phyloP scores from a whole-genome alignment of 2,329 filamentous ascomycete species.

The Leptographium procerum region DNA sequence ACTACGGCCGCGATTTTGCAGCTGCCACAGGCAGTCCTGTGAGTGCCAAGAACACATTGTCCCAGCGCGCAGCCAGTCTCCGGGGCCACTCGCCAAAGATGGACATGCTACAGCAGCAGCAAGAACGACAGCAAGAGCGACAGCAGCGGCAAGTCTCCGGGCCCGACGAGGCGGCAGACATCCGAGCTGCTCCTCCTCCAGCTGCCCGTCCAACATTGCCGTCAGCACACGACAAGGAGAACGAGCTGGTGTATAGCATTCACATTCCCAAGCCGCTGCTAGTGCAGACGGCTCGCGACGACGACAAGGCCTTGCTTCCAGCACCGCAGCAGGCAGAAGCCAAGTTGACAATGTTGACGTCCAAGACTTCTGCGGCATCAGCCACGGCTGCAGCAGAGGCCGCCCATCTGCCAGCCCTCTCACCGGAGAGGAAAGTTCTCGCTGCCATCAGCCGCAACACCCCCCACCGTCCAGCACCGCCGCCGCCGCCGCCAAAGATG shows the following conservation, averaged over 20 bases:
- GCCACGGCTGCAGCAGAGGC: neutral
- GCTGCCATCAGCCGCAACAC: constrained; percentile 51
- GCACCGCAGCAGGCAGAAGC: neutral
- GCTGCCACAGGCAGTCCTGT: constrained; percentile 49
- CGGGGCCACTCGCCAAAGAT: constrained; percentile 21
- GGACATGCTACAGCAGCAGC: neutral
- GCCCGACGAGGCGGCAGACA: neutral
- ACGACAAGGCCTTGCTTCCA: constrained; percentile 33
- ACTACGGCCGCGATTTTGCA: constrained; percentile 32
- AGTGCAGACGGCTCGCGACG: constrained; percentile 28
- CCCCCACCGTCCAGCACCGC: constrained; percentile 64
- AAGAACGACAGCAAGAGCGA: neutral
- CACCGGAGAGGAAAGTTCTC: constrained; percentile 42
- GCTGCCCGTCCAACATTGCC: constrained; percentile 29
- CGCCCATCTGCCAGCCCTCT: neutral
- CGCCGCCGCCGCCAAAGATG: constrained; percentile 83
- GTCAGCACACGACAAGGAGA: constrained; percentile 69
- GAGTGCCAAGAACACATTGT: constrained; percentile 31
- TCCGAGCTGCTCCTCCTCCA: neutral
- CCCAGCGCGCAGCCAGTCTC: constrained; percentile 5
- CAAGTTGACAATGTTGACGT: neutral
- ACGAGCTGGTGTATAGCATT: constrained; percentile 64
- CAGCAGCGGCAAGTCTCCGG: neutral
- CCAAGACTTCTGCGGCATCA: too few relatives aligned
- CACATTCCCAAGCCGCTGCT: constrained; percentile 43